Percentiles rank a stretch among this genome's conserved stretches.
These are phyloP conservation scores for Nothopassalora personata DNA, from an alignment of 2,329 filamentous ascomycete genomes.

Conservation along the genomic window DNA sequence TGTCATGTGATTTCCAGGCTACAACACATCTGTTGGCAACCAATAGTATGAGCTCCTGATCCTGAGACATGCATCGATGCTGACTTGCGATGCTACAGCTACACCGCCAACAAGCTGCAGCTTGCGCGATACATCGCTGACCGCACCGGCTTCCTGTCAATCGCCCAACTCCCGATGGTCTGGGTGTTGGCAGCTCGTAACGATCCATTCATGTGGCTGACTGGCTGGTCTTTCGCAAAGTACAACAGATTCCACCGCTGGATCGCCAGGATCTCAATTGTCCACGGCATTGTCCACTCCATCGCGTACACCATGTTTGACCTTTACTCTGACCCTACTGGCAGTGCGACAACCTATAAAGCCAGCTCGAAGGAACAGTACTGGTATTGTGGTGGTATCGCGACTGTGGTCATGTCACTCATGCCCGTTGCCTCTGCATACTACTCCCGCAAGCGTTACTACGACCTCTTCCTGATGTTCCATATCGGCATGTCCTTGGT, in stretches of 20 bases:
- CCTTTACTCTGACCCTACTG: constrained; percentile 40
- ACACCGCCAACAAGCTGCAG: constrained; percentile 29
- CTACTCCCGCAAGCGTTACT: constrained; percentile 49
- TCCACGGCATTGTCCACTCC: constrained; percentile 60
- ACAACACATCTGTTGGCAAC: constrained; percentile 43
- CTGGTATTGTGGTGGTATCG: constrained; percentile 48
- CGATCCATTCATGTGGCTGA: constrained; percentile 60
- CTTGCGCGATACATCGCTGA: constrained; percentile 55
- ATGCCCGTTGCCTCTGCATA: constrained; percentile 47
- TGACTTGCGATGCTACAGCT: background rate
- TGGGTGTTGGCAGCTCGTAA: constrained; percentile 66
- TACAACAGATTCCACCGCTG: constrained; percentile 65
- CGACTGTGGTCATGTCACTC: constrained; percentile 42
- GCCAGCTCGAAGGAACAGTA: constrained; percentile 40
- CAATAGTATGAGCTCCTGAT: constrained; percentile 36
- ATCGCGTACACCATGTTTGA: constrained; percentile 45
- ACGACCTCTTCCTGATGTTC: constrained; percentile 47
- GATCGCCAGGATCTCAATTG: constrained; percentile 57
- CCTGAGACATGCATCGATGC: too few relatives aligned
- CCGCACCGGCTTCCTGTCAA: constrained; percentile 58
- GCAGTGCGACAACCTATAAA: constrained; percentile 7
- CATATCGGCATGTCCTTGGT: constrained; percentile 51
- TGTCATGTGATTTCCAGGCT: constrained; percentile 41
- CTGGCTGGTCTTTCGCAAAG: constrained; percentile 62
- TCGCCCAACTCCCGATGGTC: constrained; percentile 58